Conservation (phyloP, 257 asterid genomes). For the Parsonsia alboflavescens region DNA sequence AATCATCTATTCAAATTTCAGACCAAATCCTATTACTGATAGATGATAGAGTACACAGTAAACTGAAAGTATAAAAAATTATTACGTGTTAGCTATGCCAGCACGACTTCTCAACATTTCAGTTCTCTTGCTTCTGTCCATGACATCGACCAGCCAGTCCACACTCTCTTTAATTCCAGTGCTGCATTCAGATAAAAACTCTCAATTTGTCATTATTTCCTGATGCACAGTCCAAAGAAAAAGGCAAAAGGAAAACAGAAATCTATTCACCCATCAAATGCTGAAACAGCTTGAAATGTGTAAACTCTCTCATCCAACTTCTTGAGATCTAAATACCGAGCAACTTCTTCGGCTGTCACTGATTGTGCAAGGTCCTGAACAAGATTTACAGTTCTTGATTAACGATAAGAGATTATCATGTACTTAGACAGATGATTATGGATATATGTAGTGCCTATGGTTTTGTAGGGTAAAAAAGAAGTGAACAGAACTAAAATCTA, state of each 20-base stretch:
- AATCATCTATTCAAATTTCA: conserved; percentile 19
- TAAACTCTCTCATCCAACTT: conserved; percentile 63
- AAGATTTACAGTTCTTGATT: conserved; percentile 1
- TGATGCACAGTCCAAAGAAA: neutral
- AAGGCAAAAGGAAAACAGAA: neutral
- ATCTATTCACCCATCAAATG: conserved; percentile 55
- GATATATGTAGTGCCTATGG: neutral
- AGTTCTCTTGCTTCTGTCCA: conserved; percentile 85
- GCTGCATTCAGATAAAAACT: conserved; percentile 33
- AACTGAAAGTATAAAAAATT: neutral
- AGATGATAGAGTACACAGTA: conserved; percentile 1
- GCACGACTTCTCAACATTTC: conserved; percentile 62
- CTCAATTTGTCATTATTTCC: neutral
- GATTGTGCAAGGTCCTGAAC: conserved; percentile 70
- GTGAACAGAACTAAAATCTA: neutral
- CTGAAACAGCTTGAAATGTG: conserved; percentile 64
- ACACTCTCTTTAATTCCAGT: conserved; percentile 70
- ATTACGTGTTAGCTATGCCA: conserved; percentile 25
- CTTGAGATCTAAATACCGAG: conserved; percentile 65
- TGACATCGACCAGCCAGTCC: conserved; percentile 74
- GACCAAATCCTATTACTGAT: conserved; percentile 20
- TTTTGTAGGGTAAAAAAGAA: neutral
- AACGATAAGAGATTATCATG: neutral
- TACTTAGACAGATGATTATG: neutral
- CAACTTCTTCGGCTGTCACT: conserved; percentile 66